These are phyloP conservation scores for Salix koriyanagi DNA, from an alignment of 345 rosid genomes.

Conservation along the genomic window DNA sequence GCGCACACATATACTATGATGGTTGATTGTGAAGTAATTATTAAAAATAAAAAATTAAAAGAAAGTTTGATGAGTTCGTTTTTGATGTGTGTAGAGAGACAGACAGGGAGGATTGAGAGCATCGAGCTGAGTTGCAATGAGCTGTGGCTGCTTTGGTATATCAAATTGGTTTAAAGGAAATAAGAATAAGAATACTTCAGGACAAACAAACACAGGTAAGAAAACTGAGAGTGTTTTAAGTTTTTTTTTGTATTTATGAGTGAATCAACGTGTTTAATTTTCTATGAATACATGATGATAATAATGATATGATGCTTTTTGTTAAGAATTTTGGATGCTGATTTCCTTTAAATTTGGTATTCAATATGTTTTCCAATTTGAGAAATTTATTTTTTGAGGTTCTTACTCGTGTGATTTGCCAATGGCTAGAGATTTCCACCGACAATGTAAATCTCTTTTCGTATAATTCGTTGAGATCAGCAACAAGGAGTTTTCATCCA, in stretches of 20 bases:
- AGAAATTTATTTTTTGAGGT: neutral
- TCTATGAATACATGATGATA: too few species aligned
- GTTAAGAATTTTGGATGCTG: neutral
- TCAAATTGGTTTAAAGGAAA: constrained; percentile 35
- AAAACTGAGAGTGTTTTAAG: neutral
- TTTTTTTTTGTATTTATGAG: neutral
- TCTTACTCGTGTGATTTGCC: constrained; percentile 22
- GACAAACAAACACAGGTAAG: constrained; percentile 43
- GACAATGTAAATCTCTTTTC: constrained; percentile 65
- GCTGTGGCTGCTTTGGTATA: constrained; percentile 46
- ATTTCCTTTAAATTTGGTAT: neutral
- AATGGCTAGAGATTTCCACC: constrained; percentile 51
- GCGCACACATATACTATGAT: too few species aligned
- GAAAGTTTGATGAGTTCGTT: neutral
- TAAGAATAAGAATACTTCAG: constrained; percentile 16
- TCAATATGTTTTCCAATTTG: neutral
- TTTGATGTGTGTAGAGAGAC: constrained; percentile 1
- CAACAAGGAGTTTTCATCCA: constrained; percentile 62
- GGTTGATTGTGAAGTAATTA: too few species aligned
- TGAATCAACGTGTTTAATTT: neutral
- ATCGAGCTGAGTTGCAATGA: constrained; percentile 40
- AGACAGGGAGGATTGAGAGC: neutral
- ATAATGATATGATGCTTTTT: neutral
- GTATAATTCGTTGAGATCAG: constrained; percentile 72
- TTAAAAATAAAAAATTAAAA: too few species aligned